Evolutionary conservation across 306 rosid species (phyloP).

Genomic region (Calophaca sinica): DNA sequence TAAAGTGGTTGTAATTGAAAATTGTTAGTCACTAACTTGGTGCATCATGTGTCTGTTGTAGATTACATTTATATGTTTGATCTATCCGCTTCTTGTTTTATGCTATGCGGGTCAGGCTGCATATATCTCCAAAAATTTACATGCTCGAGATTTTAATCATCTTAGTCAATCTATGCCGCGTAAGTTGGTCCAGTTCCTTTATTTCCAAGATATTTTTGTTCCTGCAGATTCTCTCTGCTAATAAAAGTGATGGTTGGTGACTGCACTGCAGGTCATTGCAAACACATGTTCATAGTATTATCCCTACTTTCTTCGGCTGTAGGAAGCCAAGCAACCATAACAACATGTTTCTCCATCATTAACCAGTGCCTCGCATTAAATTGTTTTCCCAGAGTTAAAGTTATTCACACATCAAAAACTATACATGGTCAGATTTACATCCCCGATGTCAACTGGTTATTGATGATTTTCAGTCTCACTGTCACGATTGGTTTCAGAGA

Average conservation of each 20-base stretch:
- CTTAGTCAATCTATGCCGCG: slow-evolving; percentile 73
- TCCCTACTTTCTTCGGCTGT: slow-evolving; percentile 79
- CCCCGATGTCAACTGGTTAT: slow-evolving; percentile 88
- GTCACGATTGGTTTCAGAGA: slow-evolving; percentile 73
- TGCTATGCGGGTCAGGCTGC: slow-evolving; percentile 90
- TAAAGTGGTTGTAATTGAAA: not conserved
- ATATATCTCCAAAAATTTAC: slow-evolving; percentile 67
- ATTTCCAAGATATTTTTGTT: not conserved
- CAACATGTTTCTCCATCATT: slow-evolving; percentile 81
- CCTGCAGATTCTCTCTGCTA: not conserved
- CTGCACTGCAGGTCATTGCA: slow-evolving; percentile 52
- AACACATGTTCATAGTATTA: slow-evolving; percentile 56
- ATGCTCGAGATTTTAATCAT: slow-evolving; percentile 54
- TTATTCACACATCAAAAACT: slow-evolving; percentile 82
- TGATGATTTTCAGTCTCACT: slow-evolving; percentile 80
- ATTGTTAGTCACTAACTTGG: slow-evolving; percentile 33
- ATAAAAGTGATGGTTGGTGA: slow-evolving; percentile 37
- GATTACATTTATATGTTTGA: slow-evolving; percentile 77
- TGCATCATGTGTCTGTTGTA: slow-evolving; percentile 50
- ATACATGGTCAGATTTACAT: slow-evolving; percentile 84
- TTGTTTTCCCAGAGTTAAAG: slow-evolving; percentile 95
- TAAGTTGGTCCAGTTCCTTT: slow-evolving; percentile 47
- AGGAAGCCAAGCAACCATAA: slow-evolving; percentile 95
- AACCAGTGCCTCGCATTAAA: slow-evolving; percentile 85
- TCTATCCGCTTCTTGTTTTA: slow-evolving; percentile 77